phyloP scores from a whole-genome alignment of 352 stramenopile genomes.

The Phytophthora sp. region DNA sequence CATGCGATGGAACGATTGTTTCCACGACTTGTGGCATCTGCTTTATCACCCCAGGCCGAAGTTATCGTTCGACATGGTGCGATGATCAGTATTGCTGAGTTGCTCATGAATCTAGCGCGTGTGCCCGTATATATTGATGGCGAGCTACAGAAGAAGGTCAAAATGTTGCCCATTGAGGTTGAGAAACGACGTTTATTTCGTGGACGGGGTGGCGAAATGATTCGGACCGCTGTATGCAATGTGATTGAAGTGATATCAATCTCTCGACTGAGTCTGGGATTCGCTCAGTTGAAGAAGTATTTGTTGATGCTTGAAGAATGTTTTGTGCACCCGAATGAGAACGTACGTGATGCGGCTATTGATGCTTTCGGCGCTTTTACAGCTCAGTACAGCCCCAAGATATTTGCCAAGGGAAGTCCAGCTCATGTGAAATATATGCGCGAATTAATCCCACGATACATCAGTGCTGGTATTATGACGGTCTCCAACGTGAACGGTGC shows the following conservation, averaged over 20 bases:
- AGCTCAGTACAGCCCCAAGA: slow-evolving; percentile 85
- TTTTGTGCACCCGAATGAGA: slow-evolving; percentile 94
- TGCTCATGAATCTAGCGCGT: slow-evolving; percentile 59
- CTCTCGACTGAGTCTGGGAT: slow-evolving; percentile 55
- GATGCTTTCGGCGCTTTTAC: slow-evolving; percentile 88
- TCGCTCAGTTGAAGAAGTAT: slow-evolving; percentile 83
- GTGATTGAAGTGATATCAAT: slow-evolving; percentile 93
- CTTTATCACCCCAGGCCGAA: slow-evolving; percentile 88
- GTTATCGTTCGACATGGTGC: slow-evolving; percentile 94
- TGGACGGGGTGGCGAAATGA: slow-evolving; percentile 95
- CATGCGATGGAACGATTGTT: slow-evolving; percentile 82
- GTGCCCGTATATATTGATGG: slow-evolving; percentile 71
- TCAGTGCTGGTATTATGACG: slow-evolving; percentile 55
- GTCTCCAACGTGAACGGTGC: slow-evolving; percentile 29
- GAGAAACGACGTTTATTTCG: slow-evolving; percentile 96
- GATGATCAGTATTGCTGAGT: slow-evolving; percentile 90
- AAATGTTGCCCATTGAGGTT: slow-evolving; percentile 83
- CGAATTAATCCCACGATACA: slow-evolving; percentile 64
- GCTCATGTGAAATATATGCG: slow-evolving; percentile 57
- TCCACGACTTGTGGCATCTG: slow-evolving; percentile 80
- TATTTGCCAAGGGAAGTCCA: slow-evolving; percentile 56
- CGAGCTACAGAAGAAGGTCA: slow-evolving; percentile 72
- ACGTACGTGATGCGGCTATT: slow-evolving; percentile 90
- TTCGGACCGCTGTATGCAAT: slow-evolving; percentile 93
- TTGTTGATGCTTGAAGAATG: slow-evolving; percentile 88